Base-by-base conservation (phyloP, 2,329 filamentous ascomycete genomes). In the Venturia pyrina region DNA sequence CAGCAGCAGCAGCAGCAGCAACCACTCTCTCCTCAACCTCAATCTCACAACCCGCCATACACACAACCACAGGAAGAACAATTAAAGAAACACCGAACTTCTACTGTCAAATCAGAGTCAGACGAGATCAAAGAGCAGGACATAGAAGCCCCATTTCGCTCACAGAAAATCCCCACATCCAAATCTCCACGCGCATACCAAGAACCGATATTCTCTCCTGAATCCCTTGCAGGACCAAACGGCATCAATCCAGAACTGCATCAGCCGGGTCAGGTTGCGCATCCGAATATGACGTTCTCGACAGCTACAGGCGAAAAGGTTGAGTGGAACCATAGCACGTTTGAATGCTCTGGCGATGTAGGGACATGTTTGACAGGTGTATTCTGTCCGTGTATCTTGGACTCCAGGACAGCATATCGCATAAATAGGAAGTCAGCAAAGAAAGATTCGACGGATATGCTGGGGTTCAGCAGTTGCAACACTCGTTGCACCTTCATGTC, bases 371-470 rank as follows among this genome's bases (percentile, higher is more conserved):
- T 77, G 10, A 74, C 75, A 4, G 78, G 77, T 1, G 70, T 76
- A 6, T 78, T 76, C 68, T 74, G 76, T 63, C 79, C 79, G 11
- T 81, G 78, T 69, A 71, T 77, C 3, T 66, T 80, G 8, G 78
- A 79, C 68, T 76, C 78, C 5, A 77, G 76, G 61, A 80, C 78
- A 2, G 71, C 78, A 17, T 77, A 80, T 71, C 75, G 79, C 8
- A 71, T 81, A 2, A 70, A 72, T 1, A 75, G 74, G 61, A 75
- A 77, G 59, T 70, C 69, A 7, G 69, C 70, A 15, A 76, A 77
- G 61, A 72, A 76, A 32, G 76, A 80, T 66, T 73, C 78, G 1
- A 75, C 75, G 7, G 76, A 81, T 64, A 67, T 80, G 72, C 72
- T 77, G 4, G 71, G 69, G 1, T 70, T 75, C 66, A 69, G 69